Evolutionary conservation across 306 rosid species (phyloP).

Genomic region (Cucumis sativus): Cucumber_9930_V3 NC_026657.2:7260501-7261000

Average conservation of each 20-base stretch:
- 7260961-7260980: not conserved
- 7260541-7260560: slow-evolving; percentile 97
- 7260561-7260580: slow-evolving; percentile 87
- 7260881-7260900: slow-evolving; percentile 21
- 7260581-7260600: slow-evolving; percentile 76
- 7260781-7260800: slow-evolving; percentile 5
- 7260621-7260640: slow-evolving; percentile 73
- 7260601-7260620: slow-evolving; percentile 92
- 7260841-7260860: slow-evolving; percentile 23
- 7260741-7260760: not conserved
- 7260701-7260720: slow-evolving; percentile 4
- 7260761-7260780: not conserved
- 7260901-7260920: slow-evolving; percentile 16
- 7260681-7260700: slow-evolving; percentile 9
- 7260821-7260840: not conserved
- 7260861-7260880: slow-evolving; percentile 34
- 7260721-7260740: not conserved
- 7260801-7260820: not conserved
- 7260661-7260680: slow-evolving; percentile 1
- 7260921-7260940: not conserved
- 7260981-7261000: slow-evolving; percentile 12
- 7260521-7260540: slow-evolving; percentile 84
- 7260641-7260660: slow-evolving; percentile 60
- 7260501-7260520: slow-evolving; percentile 72
- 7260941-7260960: not conserved